Evolutionary conservation across 1,139 yeast species (phyloP), one percentile per base, ranked within the genome.

Genomic region (Sugiyamaella japonica): DNA sequence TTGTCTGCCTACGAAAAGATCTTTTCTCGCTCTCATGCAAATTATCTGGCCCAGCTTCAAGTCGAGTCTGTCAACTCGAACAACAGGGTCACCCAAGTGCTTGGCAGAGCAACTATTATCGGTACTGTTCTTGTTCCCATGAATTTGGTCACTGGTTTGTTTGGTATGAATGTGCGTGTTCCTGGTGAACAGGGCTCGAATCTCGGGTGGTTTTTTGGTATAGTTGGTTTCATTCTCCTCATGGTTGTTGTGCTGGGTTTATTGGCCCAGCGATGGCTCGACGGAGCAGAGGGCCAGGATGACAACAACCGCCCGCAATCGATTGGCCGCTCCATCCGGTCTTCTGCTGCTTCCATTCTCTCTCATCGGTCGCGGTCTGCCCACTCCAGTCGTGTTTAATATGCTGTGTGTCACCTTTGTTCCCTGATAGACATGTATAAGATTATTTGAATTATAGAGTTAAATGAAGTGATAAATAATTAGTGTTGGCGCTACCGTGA

Each of bases 101-200:
- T 93, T 59, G 89, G 96, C 31, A 87, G 88, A 67, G 96, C 91
- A 17, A 91, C 98, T 0, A 70, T 93, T 55, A 76, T 93, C 50
- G 98, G 98, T 79, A 91, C 98, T 0, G 79, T 91, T 65, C 76
- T 93, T 46, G 86, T 93, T 61, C 98, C 98, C 8, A 79, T 91
- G 77, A 93, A 91, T 69, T 75, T 93, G 60, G 80, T 93, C 37
- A 90, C 98, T 1, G 97, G 98, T 69, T 70, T 91, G 59, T 93
- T 91, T 72, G 98, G 99, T 64, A 93, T 93, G 99, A 93, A 93
- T 70, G 98, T 93, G 15, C 72, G 66, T 16, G 90, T 91, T 17
- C 98, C 98, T 0, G 71, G 69, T 12, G 63, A 59, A 25, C 76
- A 67, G 7, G 77, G 65, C 0, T 66, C 62, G 1, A 74, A 69